phyloP scores from a whole-genome alignment of 2,329 filamentous ascomycete species.

The Ophiocordyceps sinensis region DNA sequence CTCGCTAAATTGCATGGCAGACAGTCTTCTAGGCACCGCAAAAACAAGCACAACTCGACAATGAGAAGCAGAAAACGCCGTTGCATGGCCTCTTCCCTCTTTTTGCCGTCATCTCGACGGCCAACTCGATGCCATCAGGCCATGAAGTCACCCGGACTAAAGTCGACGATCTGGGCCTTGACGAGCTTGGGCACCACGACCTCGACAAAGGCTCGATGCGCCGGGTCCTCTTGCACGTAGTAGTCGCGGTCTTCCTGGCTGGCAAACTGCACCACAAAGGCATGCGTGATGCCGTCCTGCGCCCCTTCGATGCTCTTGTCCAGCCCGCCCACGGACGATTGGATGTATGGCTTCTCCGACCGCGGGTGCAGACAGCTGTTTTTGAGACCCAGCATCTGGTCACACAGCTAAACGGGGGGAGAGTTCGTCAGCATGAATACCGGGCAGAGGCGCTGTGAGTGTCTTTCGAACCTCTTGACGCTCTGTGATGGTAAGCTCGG shows the following conservation, averaged over 20 bases:
- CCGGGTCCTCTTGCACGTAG: slow-evolving; percentile 50
- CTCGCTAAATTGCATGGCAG: no score
- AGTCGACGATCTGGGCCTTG: slow-evolving; percentile 44
- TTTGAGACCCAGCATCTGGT: slow-evolving; percentile 30
- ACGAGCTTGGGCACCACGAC: slow-evolving; percentile 30
- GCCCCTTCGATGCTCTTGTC: slow-evolving; percentile 41
- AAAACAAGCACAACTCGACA: no score
- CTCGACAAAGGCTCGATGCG: slow-evolving; percentile 43
- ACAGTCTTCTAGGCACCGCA: no score
- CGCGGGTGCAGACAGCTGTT: slow-evolving; percentile 46
- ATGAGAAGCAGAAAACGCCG: no score
- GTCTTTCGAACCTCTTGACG: slow-evolving; percentile 3
- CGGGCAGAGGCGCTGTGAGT: no score
- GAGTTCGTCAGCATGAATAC: background rate
- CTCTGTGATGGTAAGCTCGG: slow-evolving; percentile 2
- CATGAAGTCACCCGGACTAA: slow-evolving; percentile 29
- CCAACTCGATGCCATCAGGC: background rate
- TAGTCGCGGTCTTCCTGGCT: slow-evolving; percentile 50
- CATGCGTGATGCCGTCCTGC: slow-evolving; percentile 49
- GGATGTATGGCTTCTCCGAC: slow-evolving; percentile 45
- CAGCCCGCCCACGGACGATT: slow-evolving; percentile 38
- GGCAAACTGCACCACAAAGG: slow-evolving; percentile 53
- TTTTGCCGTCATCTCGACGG: no score
- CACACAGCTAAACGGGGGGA: slow-evolving; percentile 2
- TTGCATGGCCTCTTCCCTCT: no score